Conservation (phyloP, 192 early-diverging fungal species). For the Fimicolochytrium jonesii region DNA sequence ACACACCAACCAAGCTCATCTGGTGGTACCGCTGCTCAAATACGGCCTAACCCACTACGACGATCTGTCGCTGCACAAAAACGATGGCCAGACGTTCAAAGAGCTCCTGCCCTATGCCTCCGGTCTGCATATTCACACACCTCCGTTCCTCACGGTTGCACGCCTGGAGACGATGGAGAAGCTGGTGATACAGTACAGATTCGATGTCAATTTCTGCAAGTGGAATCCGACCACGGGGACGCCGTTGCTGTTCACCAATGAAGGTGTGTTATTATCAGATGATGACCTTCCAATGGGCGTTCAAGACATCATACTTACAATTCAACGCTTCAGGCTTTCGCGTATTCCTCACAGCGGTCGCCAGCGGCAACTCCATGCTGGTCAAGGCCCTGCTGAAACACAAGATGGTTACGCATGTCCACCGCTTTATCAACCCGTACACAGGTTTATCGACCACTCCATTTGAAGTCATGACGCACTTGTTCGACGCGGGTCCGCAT, state of each 20-base stretch:
- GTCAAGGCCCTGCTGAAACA: slow-evolving; percentile 1
- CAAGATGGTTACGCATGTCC: slow-evolving; percentile 17
- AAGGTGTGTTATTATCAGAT: no score
- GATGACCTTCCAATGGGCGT: no score
- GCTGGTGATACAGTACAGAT: slow-evolving; percentile 10
- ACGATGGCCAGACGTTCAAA: slow-evolving; percentile 9
- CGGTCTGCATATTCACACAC: neutral
- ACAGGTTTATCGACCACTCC: no score
- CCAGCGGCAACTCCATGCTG: neutral
- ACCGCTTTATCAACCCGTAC: slow-evolving; percentile 1
- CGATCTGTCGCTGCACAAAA: slow-evolving; percentile 12
- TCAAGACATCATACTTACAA: no score
- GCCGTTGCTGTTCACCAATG: neutral
- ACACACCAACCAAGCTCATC: neutral
- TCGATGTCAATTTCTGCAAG: slow-evolving; percentile 21
- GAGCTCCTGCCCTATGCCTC: slow-evolving; percentile 1
- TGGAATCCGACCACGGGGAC: slow-evolving; percentile 10
- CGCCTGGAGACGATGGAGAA: neutral
- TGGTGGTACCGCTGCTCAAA: slow-evolving; percentile 4
- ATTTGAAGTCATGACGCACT: neutral
- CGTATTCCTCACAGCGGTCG: slow-evolving; percentile 7
- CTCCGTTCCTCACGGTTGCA: neutral
- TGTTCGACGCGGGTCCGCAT: neutral
- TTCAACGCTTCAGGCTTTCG: no score
- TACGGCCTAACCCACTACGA: slow-evolving; percentile 9